Evolutionary conservation across 306 rosid species (phyloP).

Genomic region (Cicer judaicum): DNA sequence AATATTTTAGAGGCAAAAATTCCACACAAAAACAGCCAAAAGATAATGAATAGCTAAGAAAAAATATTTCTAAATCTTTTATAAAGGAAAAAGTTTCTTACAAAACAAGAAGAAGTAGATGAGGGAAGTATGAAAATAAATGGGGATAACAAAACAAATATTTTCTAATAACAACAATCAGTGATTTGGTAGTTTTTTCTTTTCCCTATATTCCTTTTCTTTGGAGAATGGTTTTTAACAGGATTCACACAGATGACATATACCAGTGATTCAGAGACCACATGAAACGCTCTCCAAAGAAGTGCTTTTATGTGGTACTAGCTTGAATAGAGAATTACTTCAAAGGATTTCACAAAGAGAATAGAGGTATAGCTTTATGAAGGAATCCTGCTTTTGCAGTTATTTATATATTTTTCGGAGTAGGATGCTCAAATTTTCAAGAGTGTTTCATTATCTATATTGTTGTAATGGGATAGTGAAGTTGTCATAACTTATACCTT

Average conservation of each 20-base stretch:
- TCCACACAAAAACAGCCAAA: background rate
- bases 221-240: background rate
- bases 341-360: constrained; percentile 23
- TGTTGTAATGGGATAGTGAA: constrained; percentile 29
- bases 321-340: constrained; percentile 6
- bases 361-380: constrained; percentile 25
- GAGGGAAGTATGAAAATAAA: background rate
- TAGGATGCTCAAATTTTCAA: constrained; percentile 23
- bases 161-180: background rate
- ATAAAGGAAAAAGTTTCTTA: constrained; percentile 14
- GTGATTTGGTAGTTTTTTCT: background rate
- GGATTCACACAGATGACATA: constrained; percentile 20
- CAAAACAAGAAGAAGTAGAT: background rate
- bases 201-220: background rate
- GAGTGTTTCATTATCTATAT: constrained; percentile 22
- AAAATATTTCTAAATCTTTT: background rate
- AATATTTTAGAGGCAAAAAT: constrained; percentile 1
- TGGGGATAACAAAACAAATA: constrained; percentile 14
- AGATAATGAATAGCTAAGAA: constrained; percentile 7
- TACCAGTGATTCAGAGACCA: constrained; percentile 15
- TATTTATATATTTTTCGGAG: constrained; percentile 29
- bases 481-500: background rate
- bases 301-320: background rate
- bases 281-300: background rate
- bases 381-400: background rate